phyloP scores from a whole-genome alignment of 1,139 yeast species.

The Nakaseomyces glabratus region DNA sequence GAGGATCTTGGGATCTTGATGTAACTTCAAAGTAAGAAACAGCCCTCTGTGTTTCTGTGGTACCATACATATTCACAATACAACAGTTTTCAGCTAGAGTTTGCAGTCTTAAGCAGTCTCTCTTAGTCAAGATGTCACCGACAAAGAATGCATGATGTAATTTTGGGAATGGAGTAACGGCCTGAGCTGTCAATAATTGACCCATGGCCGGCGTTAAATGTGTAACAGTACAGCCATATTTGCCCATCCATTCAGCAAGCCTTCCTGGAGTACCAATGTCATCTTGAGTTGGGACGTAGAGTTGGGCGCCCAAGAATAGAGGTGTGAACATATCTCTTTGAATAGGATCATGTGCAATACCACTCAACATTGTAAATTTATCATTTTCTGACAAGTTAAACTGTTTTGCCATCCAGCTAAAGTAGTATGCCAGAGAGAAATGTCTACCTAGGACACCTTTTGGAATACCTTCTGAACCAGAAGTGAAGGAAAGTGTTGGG shows the following conservation, averaged over 20 bases:
- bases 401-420: conserved; percentile 94
- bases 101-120: conserved; percentile 91
- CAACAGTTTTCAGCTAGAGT: conserved; percentile 80
- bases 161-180: conserved; percentile 75
- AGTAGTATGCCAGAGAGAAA: conserved; percentile 89
- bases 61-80: conserved; percentile 98
- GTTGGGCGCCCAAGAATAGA: conserved; percentile 84
- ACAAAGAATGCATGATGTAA: conserved; percentile 96
- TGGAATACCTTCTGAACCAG: conserved; percentile 97
- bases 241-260: conserved; percentile 94
- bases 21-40: conserved; percentile 90
- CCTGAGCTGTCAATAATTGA: conserved; percentile 91
- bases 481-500: conserved; percentile 95
- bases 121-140: conserved; percentile 92
- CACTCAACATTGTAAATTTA: conserved; percentile 92
- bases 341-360: conserved; percentile 98
- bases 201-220: conserved; percentile 99
- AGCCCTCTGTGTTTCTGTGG: conserved; percentile 97
- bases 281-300: conserved; percentile 88
- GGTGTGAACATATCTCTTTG: conserved; percentile 99
- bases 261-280: conserved; percentile 98
- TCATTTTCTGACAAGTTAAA: conserved; percentile 73
- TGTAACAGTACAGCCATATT: conserved; percentile 85
- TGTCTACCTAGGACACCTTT: conserved; percentile 98
- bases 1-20: conserved; percentile 57